Base-by-base conservation (phyloP, 352 stramenopile genomes). In the Globisporangium lucens region DNA sequence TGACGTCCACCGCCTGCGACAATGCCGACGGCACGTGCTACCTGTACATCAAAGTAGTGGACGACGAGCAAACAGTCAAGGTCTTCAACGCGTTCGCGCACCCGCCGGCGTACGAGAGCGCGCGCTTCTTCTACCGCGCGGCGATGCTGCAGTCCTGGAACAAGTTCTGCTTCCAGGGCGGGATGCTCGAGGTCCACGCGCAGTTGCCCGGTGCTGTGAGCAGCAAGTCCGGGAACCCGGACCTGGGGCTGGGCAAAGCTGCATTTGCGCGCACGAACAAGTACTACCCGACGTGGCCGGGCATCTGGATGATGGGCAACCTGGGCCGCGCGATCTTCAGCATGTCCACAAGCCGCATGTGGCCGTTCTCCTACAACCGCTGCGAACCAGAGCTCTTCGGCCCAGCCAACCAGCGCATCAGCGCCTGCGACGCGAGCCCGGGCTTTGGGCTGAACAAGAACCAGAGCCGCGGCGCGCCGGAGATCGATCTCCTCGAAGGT, bases 161-260 rank as follows among this genome's bases (percentile, higher is more conserved):
- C 71, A 98, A 98, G 57, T 98, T 98, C 68, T 98, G 94, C 71
- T 98, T 98, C 68, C 95, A 97, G 51, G 94, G 93, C 5, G 94
- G 94, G 4, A 88, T 98, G 66, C 68, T 98, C 33, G 92, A 98
- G 68, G 75, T 97, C 9, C 76, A 84, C 47, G 83, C 87, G 0
- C 89, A 97, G 62, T 78, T 98, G 4, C 95, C 93, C 0, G 93
- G 93, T 2, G 89, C 91, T n/a, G 73, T 89, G 1, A 78, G 87
- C 30, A 83, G 53, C 4, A 61, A 70, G 7, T 78, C 75, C 0
- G 75, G 65, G 0, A 88, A 88, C 27, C 79, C 79, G 2, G 76
- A 88, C 27, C 24, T 85, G 7, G 13, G 80, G 0, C 38, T 60
- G 1, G 75, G 73, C 41, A 70, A 68, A 1, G 66, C 63, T 29